These are phyloP conservation scores for Talaromyces sp. DNA, from an alignment of 2,329 filamentous ascomycete genomes.

Conservation along the genomic window DNA sequence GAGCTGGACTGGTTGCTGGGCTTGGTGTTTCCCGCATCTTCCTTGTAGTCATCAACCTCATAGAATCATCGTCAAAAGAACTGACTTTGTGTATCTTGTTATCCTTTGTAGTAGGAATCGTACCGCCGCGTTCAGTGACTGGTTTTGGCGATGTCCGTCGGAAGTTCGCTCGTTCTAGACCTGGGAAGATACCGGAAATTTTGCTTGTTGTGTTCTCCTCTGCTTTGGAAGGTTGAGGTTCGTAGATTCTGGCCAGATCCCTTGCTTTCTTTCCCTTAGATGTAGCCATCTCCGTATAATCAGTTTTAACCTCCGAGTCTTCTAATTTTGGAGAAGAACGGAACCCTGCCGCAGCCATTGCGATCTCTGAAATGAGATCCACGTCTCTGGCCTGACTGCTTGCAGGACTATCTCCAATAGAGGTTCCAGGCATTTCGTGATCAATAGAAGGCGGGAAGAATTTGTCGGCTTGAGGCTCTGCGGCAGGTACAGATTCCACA, in stretches of 20 bases:
- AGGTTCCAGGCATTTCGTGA: background rate
- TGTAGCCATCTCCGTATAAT: background rate
- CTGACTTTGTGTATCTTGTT: background rate
- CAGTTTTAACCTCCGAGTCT: background rate
- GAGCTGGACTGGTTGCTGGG: background rate
- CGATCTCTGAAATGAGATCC: conserved; percentile 4
- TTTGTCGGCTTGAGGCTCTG: background rate
- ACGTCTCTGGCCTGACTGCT: conserved; percentile 8
- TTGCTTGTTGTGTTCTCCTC: conserved; percentile 16
- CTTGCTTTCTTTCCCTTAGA: background rate
- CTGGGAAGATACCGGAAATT: conserved; percentile 30
- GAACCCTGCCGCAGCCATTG: conserved; percentile 10
- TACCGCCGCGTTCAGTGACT: conserved; percentile 16
- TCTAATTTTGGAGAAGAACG: conserved; percentile 1
- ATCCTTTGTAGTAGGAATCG: background rate
- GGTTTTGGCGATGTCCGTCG: conserved; percentile 18
- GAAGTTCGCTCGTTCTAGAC: conserved; percentile 28
- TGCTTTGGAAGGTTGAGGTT: background rate
- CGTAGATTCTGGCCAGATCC: background rate
- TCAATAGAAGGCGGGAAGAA: background rate
- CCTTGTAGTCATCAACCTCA: background rate
- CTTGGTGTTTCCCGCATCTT: background rate
- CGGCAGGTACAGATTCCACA: background rate
- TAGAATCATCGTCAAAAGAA: background rate
- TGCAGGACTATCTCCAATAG: background rate